phyloP scores from a whole-genome alignment of 148 eudicot species.

The Cornus controversa region DNA sequence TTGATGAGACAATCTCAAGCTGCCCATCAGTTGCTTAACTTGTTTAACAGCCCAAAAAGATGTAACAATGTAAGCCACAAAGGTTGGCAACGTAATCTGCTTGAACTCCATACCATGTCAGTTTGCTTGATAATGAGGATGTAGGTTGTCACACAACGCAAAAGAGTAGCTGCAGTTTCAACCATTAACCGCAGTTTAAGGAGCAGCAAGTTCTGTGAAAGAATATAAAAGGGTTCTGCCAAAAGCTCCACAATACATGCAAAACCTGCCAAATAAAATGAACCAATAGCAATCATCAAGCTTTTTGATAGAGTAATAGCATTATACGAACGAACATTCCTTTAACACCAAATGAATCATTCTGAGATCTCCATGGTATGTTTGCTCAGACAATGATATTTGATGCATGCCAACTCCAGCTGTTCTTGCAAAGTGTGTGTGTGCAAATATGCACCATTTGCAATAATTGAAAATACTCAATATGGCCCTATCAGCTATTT shows the following conservation, averaged over 20 bases:
- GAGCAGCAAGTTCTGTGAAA: conserved; percentile 83
- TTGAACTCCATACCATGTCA: conserved; percentile 47
- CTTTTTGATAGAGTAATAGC: not conserved
- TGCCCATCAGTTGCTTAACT: too few species aligned
- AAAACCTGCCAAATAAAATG: conserved; percentile 53
- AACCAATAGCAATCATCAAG: conserved; percentile 2
- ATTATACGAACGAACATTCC: not conserved
- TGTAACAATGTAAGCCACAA: conserved; percentile 3
- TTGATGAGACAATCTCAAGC: too few species aligned
- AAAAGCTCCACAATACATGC: conserved; percentile 89
- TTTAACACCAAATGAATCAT: not conserved
- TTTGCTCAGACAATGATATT: not conserved
- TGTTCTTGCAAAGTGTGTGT: not conserved
- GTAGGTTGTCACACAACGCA: conserved; percentile 73
- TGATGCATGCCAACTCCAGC: not conserved
- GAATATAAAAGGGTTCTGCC: conserved; percentile 92
- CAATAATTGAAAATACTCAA: too few species aligned
- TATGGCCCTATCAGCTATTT: not conserved
- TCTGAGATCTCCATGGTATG: not conserved
- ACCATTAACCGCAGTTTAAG: conserved; percentile 80
- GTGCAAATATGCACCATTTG: not conserved
- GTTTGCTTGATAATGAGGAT: conserved; percentile 57
- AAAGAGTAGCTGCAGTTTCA: conserved; percentile 84
- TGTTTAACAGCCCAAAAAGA: too few species aligned
- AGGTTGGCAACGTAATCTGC: not conserved